Evolutionary conservation across 1,284 basidiomycete species (phyloP), one percentile per base, ranked within the genome.

Genomic region (Pseudozyma thailandica): DNA sequence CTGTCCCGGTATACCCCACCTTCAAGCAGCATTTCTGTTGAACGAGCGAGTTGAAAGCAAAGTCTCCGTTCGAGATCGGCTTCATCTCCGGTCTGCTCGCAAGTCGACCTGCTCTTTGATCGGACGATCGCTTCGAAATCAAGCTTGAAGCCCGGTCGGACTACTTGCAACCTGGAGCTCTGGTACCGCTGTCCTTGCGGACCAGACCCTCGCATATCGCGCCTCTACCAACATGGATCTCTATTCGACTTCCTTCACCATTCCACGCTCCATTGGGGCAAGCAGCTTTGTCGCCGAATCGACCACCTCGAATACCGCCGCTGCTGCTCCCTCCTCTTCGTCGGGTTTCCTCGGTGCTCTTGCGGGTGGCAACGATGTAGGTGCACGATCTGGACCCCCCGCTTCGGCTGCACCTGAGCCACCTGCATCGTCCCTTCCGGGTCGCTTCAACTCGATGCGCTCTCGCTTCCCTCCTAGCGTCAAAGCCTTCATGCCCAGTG

Each of bases 401-500:
- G 47, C 42, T 18, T 53, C 50, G 20, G 38, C 47, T 38, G 51
- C 55, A n/a, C 57, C 69, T 9, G 69, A 69, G 31, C 65, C 74
- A 6, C 65, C 61, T 38, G 59, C 73, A 20, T 70, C 69, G 2
- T 68, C 74, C 21, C 50, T 73, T 10, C 71, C 68, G 8, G 72
- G 77, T 30, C 56, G 77, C 10, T 64, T 80, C 50, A 70, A 71
- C 28, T 78, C 75, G 38, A 79, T 80, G 77, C 75, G 78, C 26
- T 80, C 78, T 1, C 64, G 78, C 12, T 72, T 80, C 41, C 77
- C 78, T 30, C 78, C 78, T 18, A 75, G 70, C 66, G 77, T 79
- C 56, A 79, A 79, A 51, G 75, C 77, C 2, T 80, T 80, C 56
- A 80, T 78, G 74, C 77, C 77, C 20, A 72, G 68, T 21, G 78